phyloP scores from a whole-genome alignment of 768 basidiomycete species.

The Russula virescens region DNA sequence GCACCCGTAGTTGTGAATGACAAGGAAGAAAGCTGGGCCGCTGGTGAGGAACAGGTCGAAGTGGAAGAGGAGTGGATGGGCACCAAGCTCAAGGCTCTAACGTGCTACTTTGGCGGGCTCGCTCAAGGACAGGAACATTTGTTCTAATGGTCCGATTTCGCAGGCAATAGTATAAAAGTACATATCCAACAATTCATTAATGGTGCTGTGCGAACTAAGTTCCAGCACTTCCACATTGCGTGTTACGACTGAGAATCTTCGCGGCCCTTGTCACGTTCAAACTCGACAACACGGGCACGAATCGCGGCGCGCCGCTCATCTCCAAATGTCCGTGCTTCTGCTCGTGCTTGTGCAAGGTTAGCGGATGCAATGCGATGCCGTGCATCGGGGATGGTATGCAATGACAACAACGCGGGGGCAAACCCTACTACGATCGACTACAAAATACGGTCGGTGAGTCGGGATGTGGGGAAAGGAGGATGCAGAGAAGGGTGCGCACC shows the following conservation, averaged over 20 bases:
- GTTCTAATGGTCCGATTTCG: slow-evolving; percentile 34
- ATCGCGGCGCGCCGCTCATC: slow-evolving; percentile 48
- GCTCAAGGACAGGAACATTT: slow-evolving; percentile 59
- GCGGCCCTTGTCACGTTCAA: slow-evolving; percentile 22
- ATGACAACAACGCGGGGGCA: slow-evolving; percentile 38
- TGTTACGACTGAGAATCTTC: slow-evolving; percentile 1
- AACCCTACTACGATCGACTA: slow-evolving; percentile 45
- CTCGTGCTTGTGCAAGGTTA: slow-evolving; percentile 54
- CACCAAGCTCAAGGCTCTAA: slow-evolving; percentile 85
- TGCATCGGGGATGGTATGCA: slow-evolving; percentile 35
- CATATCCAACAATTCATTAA: background rate
- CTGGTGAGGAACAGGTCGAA: slow-evolving; percentile 58
- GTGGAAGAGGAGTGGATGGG: slow-evolving; percentile 98
- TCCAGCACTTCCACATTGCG: background rate
- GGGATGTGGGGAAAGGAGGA: background rate
- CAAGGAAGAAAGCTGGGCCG: background rate
- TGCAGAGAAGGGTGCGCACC: slow-evolving; percentile 32
- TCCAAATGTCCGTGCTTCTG: slow-evolving; percentile 52
- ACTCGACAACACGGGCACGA: slow-evolving; percentile 42
- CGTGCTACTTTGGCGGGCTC: slow-evolving; percentile 90
- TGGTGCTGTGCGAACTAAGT: background rate
- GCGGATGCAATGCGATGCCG: slow-evolving; percentile 47
- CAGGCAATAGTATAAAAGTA: background rate
- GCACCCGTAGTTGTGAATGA: background rate
- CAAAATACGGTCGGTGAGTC: background rate